Evolutionary conservation across 1,284 basidiomycete genomes (phyloP), one percentile per base, ranked within the genome.

Genomic region (Peniophora sp.): DNA sequence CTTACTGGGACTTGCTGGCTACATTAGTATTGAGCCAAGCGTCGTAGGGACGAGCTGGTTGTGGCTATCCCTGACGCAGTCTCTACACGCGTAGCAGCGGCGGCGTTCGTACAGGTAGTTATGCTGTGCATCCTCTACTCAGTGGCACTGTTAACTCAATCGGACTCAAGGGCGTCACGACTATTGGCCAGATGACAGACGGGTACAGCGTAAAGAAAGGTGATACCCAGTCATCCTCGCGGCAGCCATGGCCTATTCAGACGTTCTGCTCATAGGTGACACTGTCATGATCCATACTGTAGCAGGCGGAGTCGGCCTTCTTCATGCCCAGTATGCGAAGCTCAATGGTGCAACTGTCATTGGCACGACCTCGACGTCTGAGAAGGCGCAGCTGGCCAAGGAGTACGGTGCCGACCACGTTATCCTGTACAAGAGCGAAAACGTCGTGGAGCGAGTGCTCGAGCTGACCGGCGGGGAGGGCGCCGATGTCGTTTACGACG

Each of bases 401-500:
- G 68, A 73, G 45, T 75, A 89, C 57, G 96, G 96, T 14, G 92
- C 93, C 0, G 81, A 91, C 62, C 83, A 95, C 63, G 89, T 97
- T 44, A 85, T 98, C 54, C 65, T 93, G 48, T 93, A 96, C 65
- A 79, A 79, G 43, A 70, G 75, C 45, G 85, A 90, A 56, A 75
- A 89, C 58, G 84, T 85, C 0, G 82, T 86, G 16, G 61, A 80
- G 52, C 76, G 83, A 53, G 85, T 92, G n/a, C 61, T 89, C 50
- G 83, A 87, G 59, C 71, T 96, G 50, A 95, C 93, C 0, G 79
- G 80, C 49, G 90, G 89, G 2, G 77, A 86, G 59, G 95, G 95
- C 20, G 89, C 93, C 6, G 77, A 94, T 59, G 94, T 80, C 10
- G 78, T 95, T 34, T 97, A 88, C 62, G 95, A 99, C 65, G 94